Conservation (phyloP, 495 filamentous ascomycete species). For the Penicillium egyptiacum region DNA sequence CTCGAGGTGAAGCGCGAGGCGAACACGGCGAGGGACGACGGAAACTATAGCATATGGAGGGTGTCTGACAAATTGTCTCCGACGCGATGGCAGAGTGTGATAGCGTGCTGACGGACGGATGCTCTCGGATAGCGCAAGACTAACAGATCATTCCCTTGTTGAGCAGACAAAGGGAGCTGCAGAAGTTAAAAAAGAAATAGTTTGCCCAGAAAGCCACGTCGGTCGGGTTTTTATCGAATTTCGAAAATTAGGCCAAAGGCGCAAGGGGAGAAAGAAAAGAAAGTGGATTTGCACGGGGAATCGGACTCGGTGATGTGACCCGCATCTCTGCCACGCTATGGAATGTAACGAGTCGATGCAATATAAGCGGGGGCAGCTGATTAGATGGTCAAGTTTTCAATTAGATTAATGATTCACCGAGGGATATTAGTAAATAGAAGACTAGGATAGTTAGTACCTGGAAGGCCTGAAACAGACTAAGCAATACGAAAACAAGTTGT, state of each 20-base stretch:
- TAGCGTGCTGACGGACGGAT: slow-evolving; percentile 25
- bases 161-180: slow-evolving; percentile 14
- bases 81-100: slow-evolving; percentile 16
- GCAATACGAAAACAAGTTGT: background rate
- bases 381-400: slow-evolving; percentile 9
- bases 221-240: too few species aligned
- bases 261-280: slow-evolving; percentile 10
- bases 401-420: background rate
- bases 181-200: slow-evolving; percentile 1
- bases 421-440: background rate
- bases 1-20: slow-evolving; percentile 19
- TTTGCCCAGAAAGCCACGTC: slow-evolving; percentile 18
- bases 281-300: slow-evolving; percentile 13
- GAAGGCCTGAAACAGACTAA: slow-evolving; percentile 11
- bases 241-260: slow-evolving; percentile 2
- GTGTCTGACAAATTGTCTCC: slow-evolving; percentile 1
- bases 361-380: slow-evolving; percentile 10
- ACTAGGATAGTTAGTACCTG: too few species aligned
- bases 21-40: slow-evolving; percentile 11
- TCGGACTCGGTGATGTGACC: slow-evolving; percentile 14
- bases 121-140: slow-evolving; percentile 25
- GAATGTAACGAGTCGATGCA: slow-evolving; percentile 19
- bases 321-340: slow-evolving; percentile 20
- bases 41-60: slow-evolving; percentile 34
- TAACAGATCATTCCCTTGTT: slow-evolving; percentile 29